A percentile compares a stretch with the other conserved stretches of the same genome.
phyloP scores from a whole-genome alignment of 495 filamentous ascomycete species.

The Podospora pseudopauciseta region DNA sequence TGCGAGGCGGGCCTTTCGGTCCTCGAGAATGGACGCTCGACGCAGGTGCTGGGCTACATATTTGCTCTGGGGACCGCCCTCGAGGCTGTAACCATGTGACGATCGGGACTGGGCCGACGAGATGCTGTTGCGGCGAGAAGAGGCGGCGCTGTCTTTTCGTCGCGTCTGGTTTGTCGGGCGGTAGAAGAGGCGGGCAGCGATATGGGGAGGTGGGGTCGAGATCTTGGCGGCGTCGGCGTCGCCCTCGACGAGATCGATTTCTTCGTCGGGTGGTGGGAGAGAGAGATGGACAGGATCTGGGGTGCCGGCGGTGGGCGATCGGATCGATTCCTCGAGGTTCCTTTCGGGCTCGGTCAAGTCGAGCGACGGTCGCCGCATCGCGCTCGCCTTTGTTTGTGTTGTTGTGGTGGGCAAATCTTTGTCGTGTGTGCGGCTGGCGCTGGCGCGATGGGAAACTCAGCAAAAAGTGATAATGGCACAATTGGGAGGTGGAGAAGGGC shows the following conservation, averaged over 20 bases:
- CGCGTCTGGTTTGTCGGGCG: conserved; percentile 60
- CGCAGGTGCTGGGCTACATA: conserved; percentile 87
- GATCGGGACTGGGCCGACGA: conserved; percentile 76
- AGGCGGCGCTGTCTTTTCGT: conserved; percentile 79
- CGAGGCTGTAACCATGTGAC: conserved; percentile 57
- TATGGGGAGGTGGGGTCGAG: conserved; percentile 70
- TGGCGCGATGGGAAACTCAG: background rate
- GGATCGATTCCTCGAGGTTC: conserved; percentile 45
- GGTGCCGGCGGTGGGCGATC: conserved; percentile 32
- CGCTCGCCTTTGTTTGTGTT: conserved; percentile 9
- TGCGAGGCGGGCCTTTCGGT: conserved; percentile 85
- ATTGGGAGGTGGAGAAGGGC: background rate
- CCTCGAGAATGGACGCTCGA: conserved; percentile 86
- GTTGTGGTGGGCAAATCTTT: background rate
- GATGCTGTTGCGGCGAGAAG: conserved; percentile 83
- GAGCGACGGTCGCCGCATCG: conserved; percentile 43
- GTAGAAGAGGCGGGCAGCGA: conserved; percentile 78
- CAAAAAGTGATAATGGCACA: background rate
- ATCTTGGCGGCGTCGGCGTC: conserved; percentile 36
- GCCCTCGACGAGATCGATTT: conserved; percentile 27
- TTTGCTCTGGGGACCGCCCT: conserved; percentile 66
- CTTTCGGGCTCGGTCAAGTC: conserved; percentile 44
- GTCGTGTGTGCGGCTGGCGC: background rate
- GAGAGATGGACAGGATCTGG: conserved; percentile 33
- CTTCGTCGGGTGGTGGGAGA: conserved; percentile 36